A percentile compares a stretch with the other conserved stretches of the same genome.
Evolutionary conservation across 164 flowering plant species (phyloP).

Genomic region (Stephania cephalantha): DNA sequence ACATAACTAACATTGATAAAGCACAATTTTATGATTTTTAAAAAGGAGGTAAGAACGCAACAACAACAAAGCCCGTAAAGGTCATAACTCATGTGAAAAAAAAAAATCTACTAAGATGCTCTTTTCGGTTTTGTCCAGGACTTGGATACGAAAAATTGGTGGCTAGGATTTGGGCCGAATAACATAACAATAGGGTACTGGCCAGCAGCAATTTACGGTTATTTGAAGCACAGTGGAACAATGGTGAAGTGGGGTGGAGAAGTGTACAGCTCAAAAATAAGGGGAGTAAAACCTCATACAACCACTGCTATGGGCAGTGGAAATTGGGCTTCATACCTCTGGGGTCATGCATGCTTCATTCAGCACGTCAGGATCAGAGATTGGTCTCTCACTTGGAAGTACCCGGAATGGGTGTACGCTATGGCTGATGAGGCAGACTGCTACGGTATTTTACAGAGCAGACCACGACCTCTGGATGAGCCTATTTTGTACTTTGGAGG

Average conservation of each 20-base stretch:
- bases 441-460: conserved; percentile 9
- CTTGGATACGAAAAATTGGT: conserved; percentile 35
- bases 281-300: conserved; percentile 31
- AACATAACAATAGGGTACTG: conserved; percentile 42
- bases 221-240: conserved; percentile 18
- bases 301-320: conserved; percentile 49
- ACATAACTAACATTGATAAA: too few relatives aligned
- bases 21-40: background rate
- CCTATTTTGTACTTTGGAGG: conserved; percentile 36
- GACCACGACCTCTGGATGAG: conserved; percentile 16
- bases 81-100: background rate
- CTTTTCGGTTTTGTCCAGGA: conserved; percentile 23
- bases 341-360: conserved; percentile 18
- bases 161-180: conserved; percentile 33
- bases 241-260: conserved; percentile 50
- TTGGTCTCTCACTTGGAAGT: conserved; percentile 16
- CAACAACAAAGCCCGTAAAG: background rate
- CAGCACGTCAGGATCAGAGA: conserved; percentile 23
- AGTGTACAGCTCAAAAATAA: conserved; percentile 36
- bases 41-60: too few relatives aligned
- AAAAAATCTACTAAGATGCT: background rate
- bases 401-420: conserved; percentile 24
- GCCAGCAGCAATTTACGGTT: conserved; percentile 30
- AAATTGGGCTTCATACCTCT: conserved; percentile 2
- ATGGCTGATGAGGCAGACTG: conserved; percentile 25